A percentile compares a stretch with the other conserved stretches of the same genome.
Evolutionary conservation across 441 rosid genomes (phyloP).

Genomic region (Kokia cookei): DNA sequence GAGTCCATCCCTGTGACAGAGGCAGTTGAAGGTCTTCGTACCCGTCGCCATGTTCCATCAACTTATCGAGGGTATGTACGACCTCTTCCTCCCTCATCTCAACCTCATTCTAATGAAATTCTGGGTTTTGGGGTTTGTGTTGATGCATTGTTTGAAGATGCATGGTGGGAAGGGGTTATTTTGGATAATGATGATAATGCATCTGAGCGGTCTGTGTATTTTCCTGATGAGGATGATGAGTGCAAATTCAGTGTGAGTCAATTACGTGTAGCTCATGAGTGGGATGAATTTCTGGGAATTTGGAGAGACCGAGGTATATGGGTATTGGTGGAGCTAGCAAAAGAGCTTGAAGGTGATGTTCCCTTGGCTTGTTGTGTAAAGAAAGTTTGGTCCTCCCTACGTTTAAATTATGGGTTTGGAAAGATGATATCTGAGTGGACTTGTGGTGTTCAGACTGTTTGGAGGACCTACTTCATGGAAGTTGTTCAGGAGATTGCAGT

Average conservation of each 20-base stretch:
- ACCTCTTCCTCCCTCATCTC: slow-evolving; percentile 15
- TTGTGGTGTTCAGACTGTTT: slow-evolving; percentile 24
- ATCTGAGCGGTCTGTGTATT: slow-evolving; percentile 30
- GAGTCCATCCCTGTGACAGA: slow-evolving; percentile 32
- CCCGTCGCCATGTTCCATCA: slow-evolving; percentile 23
- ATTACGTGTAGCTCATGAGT: slow-evolving; percentile 23
- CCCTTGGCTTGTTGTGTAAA: slow-evolving; percentile 23
- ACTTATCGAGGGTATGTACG: slow-evolving; percentile 37
- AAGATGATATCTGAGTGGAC: slow-evolving; percentile 43
- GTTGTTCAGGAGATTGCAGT: slow-evolving; percentile 21
- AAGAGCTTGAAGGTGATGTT: slow-evolving; percentile 22
- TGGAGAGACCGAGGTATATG: slow-evolving; percentile 35
- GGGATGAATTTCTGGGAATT: slow-evolving; percentile 36
- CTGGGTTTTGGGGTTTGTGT: slow-evolving; percentile 35
- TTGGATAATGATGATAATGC: slow-evolving; percentile 28
- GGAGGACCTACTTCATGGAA: slow-evolving; percentile 30
- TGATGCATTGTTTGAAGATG: slow-evolving; percentile 37
- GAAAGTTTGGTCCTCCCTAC: slow-evolving; percentile 31
- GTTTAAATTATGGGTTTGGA: slow-evolving; percentile 28
- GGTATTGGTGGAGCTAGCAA: slow-evolving; percentile 30
- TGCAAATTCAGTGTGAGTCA: slow-evolving; percentile 19
- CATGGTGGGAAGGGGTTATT: slow-evolving; percentile 48
- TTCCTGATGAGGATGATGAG: slow-evolving; percentile 39
- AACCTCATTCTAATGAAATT: slow-evolving; percentile 10
- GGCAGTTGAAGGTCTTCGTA: slow-evolving; percentile 36